These are phyloP conservation scores for Solanum sitiens DNA, from an alignment of 257 asterid species.

Conservation along the genomic window DNA sequence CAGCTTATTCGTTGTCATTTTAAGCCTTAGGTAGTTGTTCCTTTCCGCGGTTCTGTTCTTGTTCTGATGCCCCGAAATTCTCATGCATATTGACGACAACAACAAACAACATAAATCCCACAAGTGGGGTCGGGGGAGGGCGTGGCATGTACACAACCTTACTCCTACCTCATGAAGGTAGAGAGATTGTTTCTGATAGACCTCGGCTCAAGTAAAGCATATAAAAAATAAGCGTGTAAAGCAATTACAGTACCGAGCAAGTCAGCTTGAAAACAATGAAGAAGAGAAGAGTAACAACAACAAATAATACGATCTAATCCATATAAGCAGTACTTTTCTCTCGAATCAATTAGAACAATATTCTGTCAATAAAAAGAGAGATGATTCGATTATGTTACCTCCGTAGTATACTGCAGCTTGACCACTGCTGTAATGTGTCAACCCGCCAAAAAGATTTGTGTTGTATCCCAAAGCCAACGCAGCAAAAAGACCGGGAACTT, in stretches of 20 bases:
- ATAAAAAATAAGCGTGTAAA: no score
- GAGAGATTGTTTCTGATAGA: not conserved
- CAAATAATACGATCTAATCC: not conserved
- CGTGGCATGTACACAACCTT: not conserved
- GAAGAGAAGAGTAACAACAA: not conserved
- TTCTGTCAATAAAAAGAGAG: not conserved
- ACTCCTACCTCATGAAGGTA: not conserved
- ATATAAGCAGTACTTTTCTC: not conserved
- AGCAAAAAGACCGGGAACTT: conserved; percentile 39
- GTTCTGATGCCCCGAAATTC: not conserved
- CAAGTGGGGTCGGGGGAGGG: not conserved
- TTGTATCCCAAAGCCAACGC: conserved; percentile 57
- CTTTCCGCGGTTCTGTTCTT: not conserved
- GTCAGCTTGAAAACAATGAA: not conserved
- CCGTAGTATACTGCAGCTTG: conserved; percentile 89
- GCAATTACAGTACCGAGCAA: not conserved
- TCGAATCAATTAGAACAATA: not conserved
- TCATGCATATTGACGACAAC: not conserved
- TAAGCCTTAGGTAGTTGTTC: not conserved
- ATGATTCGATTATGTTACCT: conserved; percentile 23
- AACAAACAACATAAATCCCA: not conserved
- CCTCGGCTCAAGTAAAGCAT: not conserved
- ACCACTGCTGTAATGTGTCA: conserved; percentile 90
- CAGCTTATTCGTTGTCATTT: not conserved
- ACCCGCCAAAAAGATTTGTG: conserved; percentile 72